Evolutionary conservation across 2,329 filamentous ascomycete species (phyloP).

Genomic region (Teratosphaeria pseudoeucalypti): DNA sequence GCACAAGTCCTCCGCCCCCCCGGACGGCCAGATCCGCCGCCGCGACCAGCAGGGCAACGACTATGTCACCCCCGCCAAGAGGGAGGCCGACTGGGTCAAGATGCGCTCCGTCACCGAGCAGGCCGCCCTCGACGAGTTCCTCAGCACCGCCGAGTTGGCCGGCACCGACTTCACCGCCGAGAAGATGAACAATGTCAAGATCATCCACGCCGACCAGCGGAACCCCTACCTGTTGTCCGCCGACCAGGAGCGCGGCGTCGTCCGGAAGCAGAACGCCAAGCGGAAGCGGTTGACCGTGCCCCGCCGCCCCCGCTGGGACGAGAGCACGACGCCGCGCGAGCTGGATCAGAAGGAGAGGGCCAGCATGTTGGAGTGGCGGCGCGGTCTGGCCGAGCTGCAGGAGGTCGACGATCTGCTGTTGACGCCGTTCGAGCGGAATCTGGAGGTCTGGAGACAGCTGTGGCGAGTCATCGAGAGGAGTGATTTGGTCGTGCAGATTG

Average conservation of each 20-base stretch:
- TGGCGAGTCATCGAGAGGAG: conserved; percentile 98
- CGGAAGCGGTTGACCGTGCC: conserved; percentile 74
- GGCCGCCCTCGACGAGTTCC: conserved; percentile 89
- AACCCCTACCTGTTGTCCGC: conserved; percentile 88
- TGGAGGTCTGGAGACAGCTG: conserved; percentile 95
- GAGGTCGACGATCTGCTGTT: conserved; percentile 90
- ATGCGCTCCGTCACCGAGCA: conserved; percentile 99
- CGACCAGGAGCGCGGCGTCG: conserved; percentile 65
- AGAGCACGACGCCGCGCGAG: conserved; percentile 70
- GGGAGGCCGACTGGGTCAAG: conserved; percentile 95
- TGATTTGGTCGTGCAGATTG: conserved; percentile 93
- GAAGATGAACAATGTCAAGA: conserved; percentile 98
- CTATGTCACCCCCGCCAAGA: conserved; percentile 83
- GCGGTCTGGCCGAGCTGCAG: conserved; percentile 82
- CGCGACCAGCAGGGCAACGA: conserved; percentile 30
- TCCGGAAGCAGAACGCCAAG: conserved; percentile 76
- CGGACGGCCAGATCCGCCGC: conserved; percentile 50
- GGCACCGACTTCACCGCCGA: conserved; percentile 97
- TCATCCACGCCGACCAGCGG: conserved; percentile 91
- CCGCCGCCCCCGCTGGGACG: conserved; percentile 79
- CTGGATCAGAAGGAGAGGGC: conserved; percentile 71
- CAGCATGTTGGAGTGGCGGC: conserved; percentile 74
- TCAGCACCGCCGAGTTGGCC: conserved; percentile 91
- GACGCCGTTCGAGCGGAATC: conserved; percentile 94
- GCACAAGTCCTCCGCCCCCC: conserved; percentile 55